Evolutionary conservation across 257 asterid species (phyloP), one percentile per base, ranked within the genome.

Genomic region (Verbena officinalis): DNA sequence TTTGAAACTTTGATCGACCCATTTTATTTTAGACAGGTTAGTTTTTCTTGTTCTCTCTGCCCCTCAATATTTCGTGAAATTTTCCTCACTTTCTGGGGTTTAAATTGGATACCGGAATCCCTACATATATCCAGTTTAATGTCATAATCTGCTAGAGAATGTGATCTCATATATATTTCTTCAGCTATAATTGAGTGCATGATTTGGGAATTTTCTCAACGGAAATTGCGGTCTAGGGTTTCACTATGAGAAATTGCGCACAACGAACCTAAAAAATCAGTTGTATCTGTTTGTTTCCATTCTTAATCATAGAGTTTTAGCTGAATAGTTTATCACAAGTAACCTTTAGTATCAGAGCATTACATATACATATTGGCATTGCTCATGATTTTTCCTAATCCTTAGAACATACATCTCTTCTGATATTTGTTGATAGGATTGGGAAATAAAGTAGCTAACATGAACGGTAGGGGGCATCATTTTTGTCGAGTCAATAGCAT

Each of bases 171-270:
- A 14, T 5, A 19, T 10, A 17, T 30, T 51, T 7, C 17, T 54
- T 38, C 13, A 9, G 15, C 36, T 60, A 15, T 38, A 58, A 59
- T 38, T 56, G 51, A 44, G 19, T 21, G 59, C 38, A 54, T 42
- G 15, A 19, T 15, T 12, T 19, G 12, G 8, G 33, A 62, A 49
- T 14, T 40, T n/a, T n/a, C n/a, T n/a, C n/a, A n/a, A n/a, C n/a
- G n/a, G 70, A 46, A 33, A 54, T 8, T 57, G 48, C 31, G 16
- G 45, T 46, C 50, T 65, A 40, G 77, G 78, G 69, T 59, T 75
- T 48, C 23, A 2, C 16, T 24, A 2, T 9, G 1, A 10, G 34
- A 42, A 23, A 13, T 55, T 17, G 7, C 17, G 60, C 17, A 64
- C 1, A 50, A 21, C 15, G 5, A 36, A 34, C n/a, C n/a, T 49